A percentile compares a stretch with the other conserved stretches of the same genome.
phyloP scores from a whole-genome alignment of 805 yeast species.

The Peterozyma toletana region DNA sequence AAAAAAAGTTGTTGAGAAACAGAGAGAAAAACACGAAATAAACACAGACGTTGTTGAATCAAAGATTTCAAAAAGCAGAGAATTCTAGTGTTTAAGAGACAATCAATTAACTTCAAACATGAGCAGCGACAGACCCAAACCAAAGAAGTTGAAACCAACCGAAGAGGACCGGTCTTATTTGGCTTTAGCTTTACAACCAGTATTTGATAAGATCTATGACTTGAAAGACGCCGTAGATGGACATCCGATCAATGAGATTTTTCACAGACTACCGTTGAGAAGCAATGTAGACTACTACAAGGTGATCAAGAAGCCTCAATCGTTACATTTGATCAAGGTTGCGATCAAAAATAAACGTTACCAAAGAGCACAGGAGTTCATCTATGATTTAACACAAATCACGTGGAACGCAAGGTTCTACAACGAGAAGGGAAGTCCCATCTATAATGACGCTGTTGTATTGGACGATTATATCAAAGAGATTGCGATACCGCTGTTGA shows the following conservation, averaged over 20 bases:
- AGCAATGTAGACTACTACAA: slow-evolving; percentile 73
- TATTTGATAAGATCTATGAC: slow-evolving; percentile 10
- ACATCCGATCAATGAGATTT: slow-evolving; percentile 26
- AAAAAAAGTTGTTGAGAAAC: no score
- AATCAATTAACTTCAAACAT: no score
- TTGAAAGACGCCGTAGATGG: slow-evolving; percentile 19
- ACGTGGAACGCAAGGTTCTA: slow-evolving; percentile 87
- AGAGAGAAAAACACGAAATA: no score
- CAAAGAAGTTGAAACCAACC: slow-evolving; percentile 4
- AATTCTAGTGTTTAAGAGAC: no score
- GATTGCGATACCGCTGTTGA: slow-evolving; percentile 40
- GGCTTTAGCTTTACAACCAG: slow-evolving; percentile 7
- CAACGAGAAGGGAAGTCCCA: slow-evolving; percentile 62
- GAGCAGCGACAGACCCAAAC: neutral
- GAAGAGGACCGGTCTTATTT: slow-evolving; percentile 1
- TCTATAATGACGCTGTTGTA: slow-evolving; percentile 61
- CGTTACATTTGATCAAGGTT: slow-evolving; percentile 65
- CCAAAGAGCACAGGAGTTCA: slow-evolving; percentile 55
- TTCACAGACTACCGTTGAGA: slow-evolving; percentile 70
- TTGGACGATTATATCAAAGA: slow-evolving; percentile 45
- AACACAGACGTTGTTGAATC: no score
- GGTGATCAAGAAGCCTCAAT: slow-evolving; percentile 72
- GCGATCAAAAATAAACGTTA: slow-evolving; percentile 49
- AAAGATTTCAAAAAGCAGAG: no score
- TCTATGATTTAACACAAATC: slow-evolving; percentile 75